phyloP scores from a whole-genome alignment of 192 early-diverging fungal species.

The Piromyces finnis region DNA sequence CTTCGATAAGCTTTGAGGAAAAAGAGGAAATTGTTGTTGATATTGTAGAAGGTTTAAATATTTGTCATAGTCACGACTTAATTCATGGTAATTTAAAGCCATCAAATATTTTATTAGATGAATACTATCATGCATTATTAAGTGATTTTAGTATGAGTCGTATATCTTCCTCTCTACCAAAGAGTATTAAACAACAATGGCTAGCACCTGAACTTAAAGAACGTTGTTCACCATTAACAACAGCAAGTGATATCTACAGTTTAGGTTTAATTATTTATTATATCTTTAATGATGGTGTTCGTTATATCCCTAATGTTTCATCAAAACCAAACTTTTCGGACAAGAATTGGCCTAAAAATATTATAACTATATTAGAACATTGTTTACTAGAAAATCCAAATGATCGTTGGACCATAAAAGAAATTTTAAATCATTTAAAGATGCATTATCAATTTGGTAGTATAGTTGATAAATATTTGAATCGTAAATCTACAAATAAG shows the following conservation, averaged over 20 bases:
- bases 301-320: background rate
- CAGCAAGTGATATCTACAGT: background rate
- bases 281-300: background rate
- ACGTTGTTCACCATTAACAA: background rate
- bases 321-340: background rate
- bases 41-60: background rate
- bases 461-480: background rate
- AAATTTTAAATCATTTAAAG: background rate
- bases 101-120: background rate
- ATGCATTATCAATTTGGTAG: background rate
- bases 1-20: background rate
- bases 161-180: background rate
- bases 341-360: background rate
- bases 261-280: background rate
- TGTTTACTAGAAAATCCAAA: background rate
- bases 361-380: background rate
- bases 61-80: background rate
- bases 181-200: background rate
- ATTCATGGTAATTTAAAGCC: background rate
- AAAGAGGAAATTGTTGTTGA: background rate
- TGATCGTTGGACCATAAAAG: background rate
- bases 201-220: background rate
- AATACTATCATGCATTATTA: background rate
- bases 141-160: background rate
- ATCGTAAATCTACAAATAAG: background rate